Conservation (phyloP, 345 rosid genomes). For the Hibiscus mutabilis region DNA sequence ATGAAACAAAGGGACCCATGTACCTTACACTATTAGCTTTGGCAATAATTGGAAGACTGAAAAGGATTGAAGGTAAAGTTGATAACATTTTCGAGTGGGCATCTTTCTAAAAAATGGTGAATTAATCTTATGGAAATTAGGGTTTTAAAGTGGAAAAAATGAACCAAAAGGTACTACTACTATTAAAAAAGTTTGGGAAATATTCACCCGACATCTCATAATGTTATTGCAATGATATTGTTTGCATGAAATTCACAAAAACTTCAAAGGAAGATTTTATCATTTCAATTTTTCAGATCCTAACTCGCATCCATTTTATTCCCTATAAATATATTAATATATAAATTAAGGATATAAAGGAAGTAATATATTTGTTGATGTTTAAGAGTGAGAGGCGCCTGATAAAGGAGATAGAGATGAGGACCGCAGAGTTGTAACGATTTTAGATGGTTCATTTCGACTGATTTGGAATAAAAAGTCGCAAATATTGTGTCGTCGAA, state of each 20-base stretch:
- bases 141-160: not conserved
- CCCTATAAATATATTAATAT: not conserved
- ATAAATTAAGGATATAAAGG: no score
- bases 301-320: conserved; percentile 5
- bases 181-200: conserved; percentile 13
- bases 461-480: no score
- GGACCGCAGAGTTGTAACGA: no score
- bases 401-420: no score
- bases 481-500: no score
- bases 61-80: conserved; percentile 9
- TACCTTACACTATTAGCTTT: not conserved
- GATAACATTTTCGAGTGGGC: conserved; percentile 21
- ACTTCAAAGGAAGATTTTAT: conserved; percentile 4
- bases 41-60: conserved; percentile 10
- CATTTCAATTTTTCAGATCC: conserved; percentile 4
- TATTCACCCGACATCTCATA: conserved; percentile 25
- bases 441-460: no score
- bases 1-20: conserved; percentile 13
- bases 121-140: conserved; percentile 7
- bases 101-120: conserved; percentile 9
- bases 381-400: no score
- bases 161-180: not conserved
- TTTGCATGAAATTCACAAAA: conserved; percentile 30
- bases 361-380: no score
- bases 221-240: conserved; percentile 31